A percentile compares a stretch with the other conserved stretches of the same genome.
Evolutionary conservation across 2,329 filamentous ascomycete species (phyloP).

Genomic region (Hymenoscyphus occultus): DNA sequence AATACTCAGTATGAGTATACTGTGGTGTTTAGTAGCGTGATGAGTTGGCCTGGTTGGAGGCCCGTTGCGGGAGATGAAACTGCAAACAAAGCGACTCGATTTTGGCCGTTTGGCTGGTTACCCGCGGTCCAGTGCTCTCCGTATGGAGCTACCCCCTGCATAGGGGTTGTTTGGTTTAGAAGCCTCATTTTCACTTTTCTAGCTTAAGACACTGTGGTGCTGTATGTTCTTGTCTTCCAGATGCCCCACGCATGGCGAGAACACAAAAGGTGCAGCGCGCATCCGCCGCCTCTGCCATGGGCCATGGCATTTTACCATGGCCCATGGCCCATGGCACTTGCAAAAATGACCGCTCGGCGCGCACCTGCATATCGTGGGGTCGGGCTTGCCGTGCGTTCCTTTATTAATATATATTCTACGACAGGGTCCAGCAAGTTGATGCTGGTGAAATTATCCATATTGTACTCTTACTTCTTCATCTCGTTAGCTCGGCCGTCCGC

Average conservation of each 20-base stretch:
- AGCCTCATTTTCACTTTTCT: too few species aligned
- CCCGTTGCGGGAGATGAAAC: slow-evolving; percentile 2
- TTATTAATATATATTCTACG: background rate
- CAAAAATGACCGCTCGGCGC: background rate
- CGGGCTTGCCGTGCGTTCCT: background rate
- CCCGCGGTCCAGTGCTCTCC: background rate
- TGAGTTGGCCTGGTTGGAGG: background rate
- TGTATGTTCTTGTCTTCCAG: too few species aligned
- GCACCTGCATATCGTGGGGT: background rate
- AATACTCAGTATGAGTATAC: too few species aligned
- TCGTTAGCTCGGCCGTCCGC: background rate
- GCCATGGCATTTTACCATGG: too few species aligned
- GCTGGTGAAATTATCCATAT: slow-evolving; percentile 4
- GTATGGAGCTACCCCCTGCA: slow-evolving; percentile 1
- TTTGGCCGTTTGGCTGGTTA: background rate
- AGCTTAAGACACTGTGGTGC: too few species aligned
- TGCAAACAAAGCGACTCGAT: background rate
- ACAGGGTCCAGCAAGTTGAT: background rate
- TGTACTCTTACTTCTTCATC: background rate
- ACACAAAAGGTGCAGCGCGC: too few species aligned
- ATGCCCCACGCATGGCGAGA: too few species aligned
- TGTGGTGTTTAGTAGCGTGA: too few species aligned
- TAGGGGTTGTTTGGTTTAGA: background rate
- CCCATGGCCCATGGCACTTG: too few species aligned
- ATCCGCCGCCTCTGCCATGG: too few species aligned